Evolutionary conservation across 306 rosid species (phyloP), one percentile per base, ranked within the genome.

Genomic region (Sicyos edulis): DNA sequence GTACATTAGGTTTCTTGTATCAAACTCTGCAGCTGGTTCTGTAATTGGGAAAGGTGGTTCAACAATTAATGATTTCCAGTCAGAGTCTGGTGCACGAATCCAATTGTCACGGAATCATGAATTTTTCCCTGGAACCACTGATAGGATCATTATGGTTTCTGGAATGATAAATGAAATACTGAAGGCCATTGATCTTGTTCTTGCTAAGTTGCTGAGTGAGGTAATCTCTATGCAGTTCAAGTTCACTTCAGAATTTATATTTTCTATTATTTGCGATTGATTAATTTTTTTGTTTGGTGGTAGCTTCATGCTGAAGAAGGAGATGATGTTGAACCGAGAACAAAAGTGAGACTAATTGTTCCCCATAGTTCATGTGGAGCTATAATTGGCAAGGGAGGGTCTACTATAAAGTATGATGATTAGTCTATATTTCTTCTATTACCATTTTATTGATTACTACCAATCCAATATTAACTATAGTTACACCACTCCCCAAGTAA

Each of bases 21-120:
- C 99, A 70, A 95, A 95, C 81, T 89, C 97, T 80, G 99, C 99
- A 8, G 99, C 99, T 81, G 99, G 99, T 74, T 95, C 99, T 80
- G 97, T 95, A 66, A 95, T 95, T 78, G 99, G 99, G 78, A 95
- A 95, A 85, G 99, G 99, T 59, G 99, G 99, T 53, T 91, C 99
- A 52, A 95, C 99, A n/a, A 95, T 95, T 82, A 91, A 93, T 71
- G 99, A 95, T 75, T 95, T 95, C 81, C 99, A 95, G 78, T 87
- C 99, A 15, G 92, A 91, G 72, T 91, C 99, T 76, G 99, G 99
- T 70, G 99, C 99, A 71, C 88, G 99, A 65, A 95, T 95, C 72
- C 99, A 91, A 82, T 78, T 95, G 84, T 95, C 99, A 37, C 90
- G 97, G 77, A 95, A 89, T 73, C 93, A 89, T 50, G 99, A 95